phyloP scores from a whole-genome alignment of 169 alveolate species.

The Perkinsus olseni region DNA sequence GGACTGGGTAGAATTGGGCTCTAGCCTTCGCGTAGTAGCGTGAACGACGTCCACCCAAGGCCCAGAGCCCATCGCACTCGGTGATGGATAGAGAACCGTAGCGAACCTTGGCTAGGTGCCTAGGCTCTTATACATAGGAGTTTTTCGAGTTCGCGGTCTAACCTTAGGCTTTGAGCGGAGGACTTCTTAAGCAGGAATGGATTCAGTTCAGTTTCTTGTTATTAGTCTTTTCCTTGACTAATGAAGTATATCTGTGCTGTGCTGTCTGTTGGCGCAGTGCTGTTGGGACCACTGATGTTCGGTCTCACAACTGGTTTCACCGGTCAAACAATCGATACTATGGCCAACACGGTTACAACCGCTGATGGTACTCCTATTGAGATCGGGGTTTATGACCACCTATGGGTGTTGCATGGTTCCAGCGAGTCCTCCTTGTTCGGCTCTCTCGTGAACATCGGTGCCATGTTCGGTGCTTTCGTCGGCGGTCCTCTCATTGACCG shows the following conservation, averaged over 20 bases:
- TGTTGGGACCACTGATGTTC: not conserved
- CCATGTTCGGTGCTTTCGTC: not conserved
- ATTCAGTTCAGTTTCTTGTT: not conserved
- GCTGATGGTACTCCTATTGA: not conserved
- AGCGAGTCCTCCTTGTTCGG: not conserved
- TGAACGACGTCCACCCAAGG: too few relatives aligned
- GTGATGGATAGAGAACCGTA: too few relatives aligned
- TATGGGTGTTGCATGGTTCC: not conserved
- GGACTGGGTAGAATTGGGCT: too few relatives aligned
- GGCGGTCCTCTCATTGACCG: not conserved
- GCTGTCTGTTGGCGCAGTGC: not conserved
- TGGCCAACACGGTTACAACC: not conserved
- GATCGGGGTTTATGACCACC: not conserved
- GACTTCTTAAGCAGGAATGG: not conserved
- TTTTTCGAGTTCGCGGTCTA: too few relatives aligned
- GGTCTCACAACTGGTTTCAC: not conserved
- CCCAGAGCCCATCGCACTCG: too few relatives aligned
- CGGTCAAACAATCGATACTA: not conserved
- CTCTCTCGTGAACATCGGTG: not conserved
- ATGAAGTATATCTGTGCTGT: not conserved
- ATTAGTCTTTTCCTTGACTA: not conserved
- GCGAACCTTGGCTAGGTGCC: too few relatives aligned
- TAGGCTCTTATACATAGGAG: too few relatives aligned
- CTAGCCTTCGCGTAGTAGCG: too few relatives aligned
- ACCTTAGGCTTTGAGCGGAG: not conserved